phyloP scores from a whole-genome alignment of 352 stramenopile species.

The Globisporangium splendens region DNA sequence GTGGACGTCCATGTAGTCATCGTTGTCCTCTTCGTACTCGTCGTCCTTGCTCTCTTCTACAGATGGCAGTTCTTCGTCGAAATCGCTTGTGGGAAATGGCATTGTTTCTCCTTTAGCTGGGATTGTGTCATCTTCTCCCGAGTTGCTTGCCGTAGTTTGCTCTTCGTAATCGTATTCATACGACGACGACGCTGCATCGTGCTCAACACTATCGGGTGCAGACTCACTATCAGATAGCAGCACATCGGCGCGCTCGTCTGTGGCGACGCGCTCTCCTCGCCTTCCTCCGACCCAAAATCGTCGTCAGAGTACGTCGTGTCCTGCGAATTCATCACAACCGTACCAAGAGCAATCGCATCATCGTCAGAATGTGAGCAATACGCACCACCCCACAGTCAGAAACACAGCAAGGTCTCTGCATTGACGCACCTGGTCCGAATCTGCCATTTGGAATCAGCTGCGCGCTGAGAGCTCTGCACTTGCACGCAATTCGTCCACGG shows the following conservation, averaged over 20 bases:
- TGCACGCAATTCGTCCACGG: background rate
- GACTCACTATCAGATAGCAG: background rate
- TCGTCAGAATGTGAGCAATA: background rate
- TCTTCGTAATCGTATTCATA: conserved; percentile 14
- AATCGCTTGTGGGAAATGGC: background rate
- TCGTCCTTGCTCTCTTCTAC: conserved; percentile 14
- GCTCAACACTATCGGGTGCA: background rate
- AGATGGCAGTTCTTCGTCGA: background rate
- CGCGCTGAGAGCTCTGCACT: background rate
- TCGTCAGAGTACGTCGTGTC: conserved; percentile 44
- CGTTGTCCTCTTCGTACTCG: conserved; percentile 13
- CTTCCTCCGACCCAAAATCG: conserved; percentile 33
- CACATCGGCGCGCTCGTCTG: background rate
- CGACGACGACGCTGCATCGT: conserved; percentile 5
- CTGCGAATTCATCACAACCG: conserved; percentile 6
- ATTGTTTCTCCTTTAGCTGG: background rate
- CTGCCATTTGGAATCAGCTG: conserved; percentile 16
- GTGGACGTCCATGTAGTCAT: conserved; percentile 1
- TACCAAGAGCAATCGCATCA: background rate
- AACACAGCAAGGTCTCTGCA: background rate
- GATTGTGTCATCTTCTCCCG: no score
- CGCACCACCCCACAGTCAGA: no score
- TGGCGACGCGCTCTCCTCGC: background rate
- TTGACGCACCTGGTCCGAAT: conserved; percentile 12
- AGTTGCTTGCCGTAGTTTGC: background rate